Conservation (phyloP, 352 stramenopile species). For the Phytophthora sp. region DNA sequence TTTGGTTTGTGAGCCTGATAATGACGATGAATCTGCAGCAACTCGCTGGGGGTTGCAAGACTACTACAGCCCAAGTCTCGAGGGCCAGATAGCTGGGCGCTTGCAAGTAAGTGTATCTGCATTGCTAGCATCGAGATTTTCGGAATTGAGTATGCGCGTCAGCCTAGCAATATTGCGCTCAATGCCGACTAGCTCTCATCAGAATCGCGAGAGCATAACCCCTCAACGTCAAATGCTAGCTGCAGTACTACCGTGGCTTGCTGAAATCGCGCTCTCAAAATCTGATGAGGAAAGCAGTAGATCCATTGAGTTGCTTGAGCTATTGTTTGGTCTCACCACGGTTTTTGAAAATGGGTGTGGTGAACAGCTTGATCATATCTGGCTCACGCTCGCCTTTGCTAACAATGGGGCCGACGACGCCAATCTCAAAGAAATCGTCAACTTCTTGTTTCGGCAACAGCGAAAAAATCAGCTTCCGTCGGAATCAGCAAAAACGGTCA, state of each 20-base stretch:
- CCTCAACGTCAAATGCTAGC: constrained; percentile 63
- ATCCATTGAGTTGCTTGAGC: constrained; percentile 37
- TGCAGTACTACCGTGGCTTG: constrained; percentile 60
- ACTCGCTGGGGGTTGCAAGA: constrained; percentile 32
- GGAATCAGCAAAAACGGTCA: constrained; percentile 53
- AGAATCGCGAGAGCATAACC: constrained; percentile 34
- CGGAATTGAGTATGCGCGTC: constrained; percentile 34
- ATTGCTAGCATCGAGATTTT: constrained; percentile 41
- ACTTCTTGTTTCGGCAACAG: constrained; percentile 58
- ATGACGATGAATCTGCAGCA: constrained; percentile 28
- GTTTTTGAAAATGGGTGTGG: constrained; percentile 41
- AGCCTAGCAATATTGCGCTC: constrained; percentile 51
- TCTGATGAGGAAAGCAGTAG: background rate
- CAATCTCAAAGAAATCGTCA: constrained; percentile 11
- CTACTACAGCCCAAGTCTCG: constrained; percentile 31
- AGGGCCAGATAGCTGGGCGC: constrained; percentile 10
- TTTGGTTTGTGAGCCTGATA: constrained; percentile 16
- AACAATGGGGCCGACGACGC: constrained; percentile 7
- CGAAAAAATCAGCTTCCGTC: constrained; percentile 32
- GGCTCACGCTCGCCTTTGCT: constrained; percentile 63
- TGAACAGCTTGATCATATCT: constrained; percentile 69
- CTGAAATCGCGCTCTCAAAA: constrained; percentile 37
- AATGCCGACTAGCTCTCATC: constrained; percentile 22
- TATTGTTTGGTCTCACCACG: constrained; percentile 64
- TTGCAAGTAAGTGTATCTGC: constrained; percentile 34